Evolutionary conservation across 495 filamentous ascomycete species (phyloP).

Genomic region (Sabuloglossum arenarium): DNA sequence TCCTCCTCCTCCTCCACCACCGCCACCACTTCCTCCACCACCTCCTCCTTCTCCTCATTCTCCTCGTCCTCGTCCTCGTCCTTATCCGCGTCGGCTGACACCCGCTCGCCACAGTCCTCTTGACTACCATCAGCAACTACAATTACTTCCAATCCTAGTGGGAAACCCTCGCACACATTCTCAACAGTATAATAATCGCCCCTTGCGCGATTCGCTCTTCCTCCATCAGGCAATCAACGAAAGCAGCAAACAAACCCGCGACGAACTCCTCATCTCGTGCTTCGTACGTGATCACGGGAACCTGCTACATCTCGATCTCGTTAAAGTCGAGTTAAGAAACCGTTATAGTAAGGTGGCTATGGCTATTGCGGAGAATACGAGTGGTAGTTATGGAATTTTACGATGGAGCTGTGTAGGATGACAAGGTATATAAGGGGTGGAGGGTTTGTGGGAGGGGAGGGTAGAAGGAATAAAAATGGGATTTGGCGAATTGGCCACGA

Average conservation of each 20-base stretch:
- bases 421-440: too few relatives aligned
- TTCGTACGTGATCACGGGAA: conserved; percentile 78
- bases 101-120: too few relatives aligned
- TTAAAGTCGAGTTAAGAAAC: conserved; percentile 49
- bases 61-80: too few relatives aligned
- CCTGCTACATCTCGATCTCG: conserved; percentile 42
- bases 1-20: too few relatives aligned
- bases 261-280: conserved; percentile 64
- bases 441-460: not conserved
- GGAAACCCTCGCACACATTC: conserved; percentile 83
- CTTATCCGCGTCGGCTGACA: too few relatives aligned
- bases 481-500: too few relatives aligned
- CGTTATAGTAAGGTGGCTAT: conserved; percentile 53
- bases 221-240: conserved; percentile 60
- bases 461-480: not conserved
- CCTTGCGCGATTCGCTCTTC: conserved; percentile 85
- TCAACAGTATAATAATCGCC: conserved; percentile 94
- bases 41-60: too few relatives aligned
- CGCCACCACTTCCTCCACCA: too few relatives aligned
- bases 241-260: conserved; percentile 25
- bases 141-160: conserved; percentile 32
- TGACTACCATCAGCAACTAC: too few relatives aligned
- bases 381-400: conserved; percentile 37
- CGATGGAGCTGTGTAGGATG: conserved; percentile 3
- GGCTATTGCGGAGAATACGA: conserved; percentile 29